These are phyloP conservation scores for Suillus fuscotomentosus DNA, from an alignment of 768 basidiomycete genomes.

Conservation along the genomic window DNA sequence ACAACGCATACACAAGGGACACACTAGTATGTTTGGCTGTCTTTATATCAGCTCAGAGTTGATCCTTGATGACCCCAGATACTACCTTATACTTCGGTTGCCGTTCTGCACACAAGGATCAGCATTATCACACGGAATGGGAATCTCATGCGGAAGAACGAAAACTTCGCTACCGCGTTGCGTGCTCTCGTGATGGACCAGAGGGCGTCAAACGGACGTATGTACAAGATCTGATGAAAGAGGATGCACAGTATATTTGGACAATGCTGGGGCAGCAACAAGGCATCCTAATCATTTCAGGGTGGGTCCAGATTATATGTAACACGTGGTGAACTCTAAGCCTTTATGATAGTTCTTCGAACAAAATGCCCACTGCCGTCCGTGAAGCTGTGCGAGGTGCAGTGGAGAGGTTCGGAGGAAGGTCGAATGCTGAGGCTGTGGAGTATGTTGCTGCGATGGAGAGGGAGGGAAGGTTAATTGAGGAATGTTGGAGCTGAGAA, in stretches of 20 bases:
- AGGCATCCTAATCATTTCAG: no score
- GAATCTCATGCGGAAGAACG: not conserved
- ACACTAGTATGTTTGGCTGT: slow-evolving; percentile 41
- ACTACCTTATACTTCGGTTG: no score
- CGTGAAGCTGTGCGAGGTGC: slow-evolving; percentile 56
- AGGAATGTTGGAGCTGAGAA: no score
- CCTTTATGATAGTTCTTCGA: slow-evolving; percentile 71
- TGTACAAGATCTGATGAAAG: slow-evolving; percentile 66
- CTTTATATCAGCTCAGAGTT: not conserved
- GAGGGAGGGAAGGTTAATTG: no score
- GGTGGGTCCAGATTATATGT: slow-evolving; percentile 41
- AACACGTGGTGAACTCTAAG: slow-evolving; percentile 7
- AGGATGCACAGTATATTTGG: slow-evolving; percentile 62
- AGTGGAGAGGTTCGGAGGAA: slow-evolving; percentile 48
- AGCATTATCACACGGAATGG: no score
- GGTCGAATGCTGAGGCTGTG: no score
- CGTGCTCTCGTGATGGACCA: slow-evolving; percentile 57
- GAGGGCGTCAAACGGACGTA: slow-evolving; percentile 38
- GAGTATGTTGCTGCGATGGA: no score
- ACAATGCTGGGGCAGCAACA: slow-evolving; percentile 44
- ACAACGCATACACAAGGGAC: slow-evolving; percentile 60
- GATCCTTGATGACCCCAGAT: not conserved
- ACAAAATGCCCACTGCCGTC: slow-evolving; percentile 88
- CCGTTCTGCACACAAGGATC: no score
- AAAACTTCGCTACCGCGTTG: slow-evolving; percentile 50